phyloP scores from a whole-genome alignment of 2,329 filamentous ascomycete species.

The Arthroderma sp. region DNA sequence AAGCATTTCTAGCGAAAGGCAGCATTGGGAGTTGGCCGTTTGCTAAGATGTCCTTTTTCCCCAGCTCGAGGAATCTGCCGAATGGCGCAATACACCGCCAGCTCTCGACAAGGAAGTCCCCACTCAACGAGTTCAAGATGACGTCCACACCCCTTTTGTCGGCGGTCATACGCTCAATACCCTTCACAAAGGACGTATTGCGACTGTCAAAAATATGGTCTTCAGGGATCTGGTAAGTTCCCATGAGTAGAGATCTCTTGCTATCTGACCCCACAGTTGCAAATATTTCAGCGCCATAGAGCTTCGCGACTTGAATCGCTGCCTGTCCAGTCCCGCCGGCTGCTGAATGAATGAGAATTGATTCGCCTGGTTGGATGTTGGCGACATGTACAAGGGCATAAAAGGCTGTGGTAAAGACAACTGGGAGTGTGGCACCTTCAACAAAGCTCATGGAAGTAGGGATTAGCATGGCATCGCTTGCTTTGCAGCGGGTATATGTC shows the following conservation, averaged over 20 bases:
- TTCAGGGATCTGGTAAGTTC: conserved; percentile 7
- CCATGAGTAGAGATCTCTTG: conserved; percentile 10
- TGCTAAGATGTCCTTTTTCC: conserved; percentile 5
- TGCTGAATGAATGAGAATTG: conserved; percentile 12
- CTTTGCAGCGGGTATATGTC: conserved; percentile 1
- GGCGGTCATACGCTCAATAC: conserved; percentile 6
- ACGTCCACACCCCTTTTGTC: conserved; percentile 8
- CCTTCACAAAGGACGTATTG: conserved; percentile 6
- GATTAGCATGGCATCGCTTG: conserved; percentile 5
- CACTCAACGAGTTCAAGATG: conserved; percentile 10
- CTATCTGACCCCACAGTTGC: conserved; percentile 8
- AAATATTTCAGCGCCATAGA: conserved; percentile 10
- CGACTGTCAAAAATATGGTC: conserved; percentile 9
- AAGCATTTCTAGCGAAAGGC: conserved; percentile 1
- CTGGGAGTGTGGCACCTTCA: not conserved
- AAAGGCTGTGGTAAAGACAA: conserved; percentile 9
- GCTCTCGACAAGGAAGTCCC: conserved; percentile 5
- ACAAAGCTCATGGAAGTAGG: conserved; percentile 1
- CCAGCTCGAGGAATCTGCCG: conserved; percentile 11
- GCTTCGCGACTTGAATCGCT: conserved; percentile 9
- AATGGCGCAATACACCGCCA: conserved; percentile 8
- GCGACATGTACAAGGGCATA: conserved; percentile 9
- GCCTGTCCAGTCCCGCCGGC: conserved; percentile 11
- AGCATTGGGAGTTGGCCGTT: conserved; percentile 3
- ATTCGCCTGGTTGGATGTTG: conserved; percentile 6